Evolutionary conservation across 2,329 filamentous ascomycete species (phyloP).

Genomic region (Hypoxylon sp.): DNA sequence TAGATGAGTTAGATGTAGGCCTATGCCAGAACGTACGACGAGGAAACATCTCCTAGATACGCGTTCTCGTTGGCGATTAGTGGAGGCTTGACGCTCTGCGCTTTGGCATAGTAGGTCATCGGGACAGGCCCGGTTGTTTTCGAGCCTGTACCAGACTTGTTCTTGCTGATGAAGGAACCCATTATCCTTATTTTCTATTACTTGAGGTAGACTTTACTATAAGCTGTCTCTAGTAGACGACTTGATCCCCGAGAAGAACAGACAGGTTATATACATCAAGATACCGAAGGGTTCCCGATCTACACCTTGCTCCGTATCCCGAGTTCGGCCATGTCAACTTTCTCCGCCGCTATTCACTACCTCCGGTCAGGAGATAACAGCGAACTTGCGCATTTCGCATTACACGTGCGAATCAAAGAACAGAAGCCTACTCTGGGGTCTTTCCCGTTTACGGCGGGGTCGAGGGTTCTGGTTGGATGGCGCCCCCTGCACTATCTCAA

Average conservation of each 20-base stretch:
- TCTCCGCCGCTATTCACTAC: conserved; percentile 21
- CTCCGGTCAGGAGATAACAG: conserved; percentile 48
- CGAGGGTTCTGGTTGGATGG: conserved; percentile 38
- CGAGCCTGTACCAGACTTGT: conserved; percentile 31
- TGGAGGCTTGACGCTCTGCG: conserved; percentile 74
- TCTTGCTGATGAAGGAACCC: conserved; percentile 43
- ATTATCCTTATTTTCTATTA: conserved; percentile 16
- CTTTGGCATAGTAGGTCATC: conserved; percentile 66
- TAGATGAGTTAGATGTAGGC: background rate
- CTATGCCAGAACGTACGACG: conserved; percentile 59
- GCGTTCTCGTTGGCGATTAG: conserved; percentile 78
- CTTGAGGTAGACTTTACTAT: background rate
- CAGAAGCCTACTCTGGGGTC: conserved; percentile 13
- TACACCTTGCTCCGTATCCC: conserved; percentile 31
- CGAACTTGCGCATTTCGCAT: conserved; percentile 23
- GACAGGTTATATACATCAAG: conserved; percentile 21
- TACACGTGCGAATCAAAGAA: conserved; percentile 22
- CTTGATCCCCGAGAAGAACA: background rate
- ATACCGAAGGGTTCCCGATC: conserved; percentile 2
- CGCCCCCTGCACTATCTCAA: conserved; percentile 40
- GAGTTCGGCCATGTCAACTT: conserved; percentile 40
- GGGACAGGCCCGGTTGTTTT: conserved; percentile 33
- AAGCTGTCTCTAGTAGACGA: background rate
- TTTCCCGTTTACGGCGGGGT: conserved; percentile 44
- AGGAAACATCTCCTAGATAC: conserved; percentile 74